A percentile compares a stretch with the other conserved stretches of the same genome.
Conservation (phyloP, 1,284 basidiomycete species). For the Leccinum pallidistipes region DNA sequence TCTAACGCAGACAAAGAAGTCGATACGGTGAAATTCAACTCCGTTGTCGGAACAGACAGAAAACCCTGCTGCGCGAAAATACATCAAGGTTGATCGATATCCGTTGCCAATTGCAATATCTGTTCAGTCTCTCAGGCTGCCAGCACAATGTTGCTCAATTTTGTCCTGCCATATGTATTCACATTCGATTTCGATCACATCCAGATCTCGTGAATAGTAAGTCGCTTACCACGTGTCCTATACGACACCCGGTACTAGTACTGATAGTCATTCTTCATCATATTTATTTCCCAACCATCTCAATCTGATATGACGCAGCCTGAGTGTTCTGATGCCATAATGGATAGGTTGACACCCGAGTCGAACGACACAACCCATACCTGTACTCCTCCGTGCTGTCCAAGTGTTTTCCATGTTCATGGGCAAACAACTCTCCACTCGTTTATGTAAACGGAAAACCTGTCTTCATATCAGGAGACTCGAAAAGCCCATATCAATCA, state of each 20-base stretch:
- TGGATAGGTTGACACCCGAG: neutral
- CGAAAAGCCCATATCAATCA: neutral
- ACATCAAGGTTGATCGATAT: neutral
- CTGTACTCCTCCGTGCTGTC: neutral
- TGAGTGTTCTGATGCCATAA: neutral
- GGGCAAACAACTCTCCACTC: neutral
- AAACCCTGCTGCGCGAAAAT: neutral
- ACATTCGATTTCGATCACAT: neutral
- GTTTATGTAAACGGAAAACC: neutral
- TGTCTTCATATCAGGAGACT: neutral
- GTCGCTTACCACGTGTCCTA: neutral
- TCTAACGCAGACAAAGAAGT: neutral
- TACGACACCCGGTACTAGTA: neutral
- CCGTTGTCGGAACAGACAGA: neutral
- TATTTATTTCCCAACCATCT: neutral
- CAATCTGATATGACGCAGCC: neutral
- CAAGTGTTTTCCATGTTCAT: neutral
- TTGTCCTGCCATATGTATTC: neutral
- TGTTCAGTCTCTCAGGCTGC: too few relatives aligned
- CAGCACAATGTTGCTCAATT: too few relatives aligned
- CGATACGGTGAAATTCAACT: neutral
- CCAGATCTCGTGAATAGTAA: neutral
- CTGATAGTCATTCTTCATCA: neutral
- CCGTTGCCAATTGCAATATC: neutral
- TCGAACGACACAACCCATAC: neutral